Percentiles rank a stretch among this genome's conserved stretches.
Conservation (phyloP, 169 alveolate genomes). For the Amoebophrya sp. region DNA sequence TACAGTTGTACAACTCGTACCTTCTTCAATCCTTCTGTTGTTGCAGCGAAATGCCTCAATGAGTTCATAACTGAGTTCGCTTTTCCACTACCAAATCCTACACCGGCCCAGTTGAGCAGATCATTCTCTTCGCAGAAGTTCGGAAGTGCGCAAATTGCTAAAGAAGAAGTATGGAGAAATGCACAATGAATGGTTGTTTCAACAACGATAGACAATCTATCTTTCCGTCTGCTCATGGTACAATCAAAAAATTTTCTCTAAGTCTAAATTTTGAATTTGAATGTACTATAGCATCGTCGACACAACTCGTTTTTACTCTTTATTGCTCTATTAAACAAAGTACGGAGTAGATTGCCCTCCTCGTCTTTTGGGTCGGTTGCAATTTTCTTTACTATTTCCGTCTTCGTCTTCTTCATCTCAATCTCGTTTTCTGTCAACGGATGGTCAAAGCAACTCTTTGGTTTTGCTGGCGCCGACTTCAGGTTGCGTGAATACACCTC, state of each 20-base stretch:
- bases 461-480: neutral
- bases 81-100: neutral
- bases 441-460: neutral
- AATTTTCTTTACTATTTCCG: neutral
- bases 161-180: too few species aligned
- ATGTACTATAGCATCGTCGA: too few species aligned
- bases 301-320: too few species aligned
- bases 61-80: neutral
- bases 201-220: too few species aligned
- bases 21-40: slow-evolving; percentile 15
- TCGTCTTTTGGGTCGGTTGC: neutral
- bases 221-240: too few species aligned
- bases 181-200: neutral
- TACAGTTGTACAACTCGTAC: neutral
- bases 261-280: too few species aligned
- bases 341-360: neutral
- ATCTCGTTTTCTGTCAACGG: neutral
- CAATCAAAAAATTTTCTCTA: too few species aligned
- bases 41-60: neutral
- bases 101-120: neutral
- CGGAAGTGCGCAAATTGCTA: slow-evolving; percentile 10
- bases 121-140: neutral
- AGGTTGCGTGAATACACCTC: slow-evolving; percentile 5
- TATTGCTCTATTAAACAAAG: too few species aligned
- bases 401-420: neutral